These are phyloP conservation scores for Xylariaceae sp. DNA, from an alignment of 2,329 filamentous ascomycete species.

Conservation along the genomic window DNA sequence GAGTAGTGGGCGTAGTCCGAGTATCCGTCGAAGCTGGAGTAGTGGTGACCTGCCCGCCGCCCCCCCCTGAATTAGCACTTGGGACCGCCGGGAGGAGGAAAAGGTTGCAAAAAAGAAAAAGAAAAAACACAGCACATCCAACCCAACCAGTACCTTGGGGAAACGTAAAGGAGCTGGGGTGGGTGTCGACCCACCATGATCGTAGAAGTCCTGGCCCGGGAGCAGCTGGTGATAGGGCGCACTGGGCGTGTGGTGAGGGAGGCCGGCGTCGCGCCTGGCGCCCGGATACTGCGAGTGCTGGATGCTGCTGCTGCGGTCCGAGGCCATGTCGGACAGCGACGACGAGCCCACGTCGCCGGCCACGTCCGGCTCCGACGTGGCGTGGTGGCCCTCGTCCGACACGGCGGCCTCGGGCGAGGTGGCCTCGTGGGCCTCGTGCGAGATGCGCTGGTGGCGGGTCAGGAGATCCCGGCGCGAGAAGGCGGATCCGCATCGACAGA, in stretches of 20 bases:
- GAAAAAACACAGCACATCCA: too few species aligned
- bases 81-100: too few species aligned
- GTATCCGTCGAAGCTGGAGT: conserved; percentile 19
- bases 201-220: conserved; percentile 18
- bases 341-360: conserved; percentile 21
- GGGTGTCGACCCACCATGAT: conserved; percentile 18
- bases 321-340: conserved; percentile 26
- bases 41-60: conserved; percentile 21
- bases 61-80: too few species aligned
- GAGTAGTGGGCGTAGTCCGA: conserved; percentile 15
- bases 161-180: neutral
- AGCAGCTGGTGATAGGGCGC: conserved; percentile 18
- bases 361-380: conserved; percentile 20
- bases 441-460: conserved; percentile 35
- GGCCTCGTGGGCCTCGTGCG: conserved; percentile 24
- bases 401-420: conserved; percentile 21
- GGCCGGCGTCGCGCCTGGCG: conserved; percentile 13
- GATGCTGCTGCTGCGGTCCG: conserved; percentile 19
- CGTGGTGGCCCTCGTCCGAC: conserved; percentile 22
- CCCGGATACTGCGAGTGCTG: conserved; percentile 13
- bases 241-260: conserved; percentile 14
- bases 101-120: too few species aligned
- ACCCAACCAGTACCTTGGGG: too few species aligned
- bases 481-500: conserved; percentile 35
- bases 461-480: conserved; percentile 37